Base-by-base conservation (phyloP, 2,329 filamentous ascomycete genomes). In the Incumbomyces lentus region DNA sequence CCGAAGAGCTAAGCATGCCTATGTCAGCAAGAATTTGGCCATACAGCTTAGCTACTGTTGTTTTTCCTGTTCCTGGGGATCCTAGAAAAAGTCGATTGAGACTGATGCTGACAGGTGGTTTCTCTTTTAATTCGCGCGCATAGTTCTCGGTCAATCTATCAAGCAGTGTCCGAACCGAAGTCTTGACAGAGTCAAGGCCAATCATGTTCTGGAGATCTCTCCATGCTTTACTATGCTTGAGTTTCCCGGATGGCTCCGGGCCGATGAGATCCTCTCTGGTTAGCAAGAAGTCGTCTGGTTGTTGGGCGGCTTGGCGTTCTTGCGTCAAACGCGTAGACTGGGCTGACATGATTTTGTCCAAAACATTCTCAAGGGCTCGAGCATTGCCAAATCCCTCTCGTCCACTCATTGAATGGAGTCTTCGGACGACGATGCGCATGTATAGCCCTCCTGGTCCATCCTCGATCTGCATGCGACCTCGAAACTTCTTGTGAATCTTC, bases 51-150 rank as follows among this genome's bases (percentile, higher is more conserved):
- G 82, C 85, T 0, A 89, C 79, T 0, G 81, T 81, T 0, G 84
- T 88, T 55, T 88, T 89, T 0, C 84, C 84, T 0, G 84, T 89
- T 0, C 85, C 84, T 0, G 85, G 84, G 1, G 71, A 75, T 0
- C 84, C 84, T 0, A 87, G 58, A 46, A 89, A 86, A 1, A 86
- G 76, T 6, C 73, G 69, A 59, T 87, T 88, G 0, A 87, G 67
- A 0, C 72, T 77, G 43, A 78, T 79, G 44, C 80, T 64, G 0
- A 87, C 64, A 0, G 71, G 59, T 0, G 73, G 70, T 57, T 81
- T 65, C 54, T 86, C 82, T 0, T 66, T 55, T 0, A 88, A 62
- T 56, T 88, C 84, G 0, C 81, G 68, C 3, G 72, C 53, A 49
- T 85, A 87, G 57, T 88, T 88, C 1, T 68, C 66, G 45, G 73